Percentiles rank a stretch among this genome's conserved stretches.
These are phyloP conservation scores for Fraxinus albicans DNA, from an alignment of 305 asterid genomes.

Conservation along the genomic window DNA sequence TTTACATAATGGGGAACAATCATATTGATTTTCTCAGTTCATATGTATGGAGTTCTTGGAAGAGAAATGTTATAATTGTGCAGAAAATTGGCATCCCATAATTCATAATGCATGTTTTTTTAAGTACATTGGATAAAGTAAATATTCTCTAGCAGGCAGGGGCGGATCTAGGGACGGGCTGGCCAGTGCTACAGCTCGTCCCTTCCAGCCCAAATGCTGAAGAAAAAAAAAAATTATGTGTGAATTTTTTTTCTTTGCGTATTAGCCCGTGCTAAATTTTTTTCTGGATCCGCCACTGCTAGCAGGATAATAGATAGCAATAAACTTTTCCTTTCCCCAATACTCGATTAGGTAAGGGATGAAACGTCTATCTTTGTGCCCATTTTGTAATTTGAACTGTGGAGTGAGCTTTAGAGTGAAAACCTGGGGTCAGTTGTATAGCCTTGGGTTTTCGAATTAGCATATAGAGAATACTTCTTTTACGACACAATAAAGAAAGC, in stretches of 20 bases:
- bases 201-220: no score
- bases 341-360: background rate
- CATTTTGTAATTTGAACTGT: background rate
- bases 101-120: background rate
- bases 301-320: background rate
- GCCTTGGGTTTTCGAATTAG: background rate
- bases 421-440: background rate
- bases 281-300: no score
- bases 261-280: no score
- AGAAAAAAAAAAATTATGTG: no score
- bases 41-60: no score
- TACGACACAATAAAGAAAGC: background rate
- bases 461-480: background rate
- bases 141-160: background rate
- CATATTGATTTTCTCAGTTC: no score
- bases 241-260: no score
- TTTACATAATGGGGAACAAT: no score
- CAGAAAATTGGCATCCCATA: background rate
- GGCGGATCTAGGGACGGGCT: no score
- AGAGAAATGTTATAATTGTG: background rate
- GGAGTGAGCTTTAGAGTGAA: background rate
- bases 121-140: background rate
- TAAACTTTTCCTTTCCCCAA: background rate
- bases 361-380: background rate
- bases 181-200: no score